phyloP scores from a whole-genome alignment of 2,329 filamentous ascomycete genomes.

The Fusarium floridanum region DNA sequence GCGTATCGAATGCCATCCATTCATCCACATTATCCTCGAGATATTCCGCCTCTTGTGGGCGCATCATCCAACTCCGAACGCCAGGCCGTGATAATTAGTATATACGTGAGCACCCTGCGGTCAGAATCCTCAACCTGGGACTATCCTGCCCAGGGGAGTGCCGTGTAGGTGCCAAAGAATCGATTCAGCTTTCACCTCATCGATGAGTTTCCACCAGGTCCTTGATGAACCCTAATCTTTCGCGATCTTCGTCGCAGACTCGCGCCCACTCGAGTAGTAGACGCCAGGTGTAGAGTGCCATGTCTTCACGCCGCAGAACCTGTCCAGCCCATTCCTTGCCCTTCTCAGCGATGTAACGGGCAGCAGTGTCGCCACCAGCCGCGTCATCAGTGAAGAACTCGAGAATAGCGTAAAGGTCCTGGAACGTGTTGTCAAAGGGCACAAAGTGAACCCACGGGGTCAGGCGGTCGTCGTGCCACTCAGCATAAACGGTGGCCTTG shows the following conservation, averaged over 20 bases:
- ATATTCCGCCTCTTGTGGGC: slow-evolving; percentile 10
- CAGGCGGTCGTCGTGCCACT: slow-evolving; percentile 81
- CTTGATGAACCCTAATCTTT: slow-evolving; percentile 58
- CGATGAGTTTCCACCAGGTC: slow-evolving; percentile 52
- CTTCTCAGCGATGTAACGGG: slow-evolving; percentile 68
- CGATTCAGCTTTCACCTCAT: slow-evolving; percentile 6
- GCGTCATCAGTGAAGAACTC: slow-evolving; percentile 73
- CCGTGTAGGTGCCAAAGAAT: slow-evolving; percentile 27
- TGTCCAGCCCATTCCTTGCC: slow-evolving; percentile 72
- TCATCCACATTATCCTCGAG: slow-evolving; percentile 27
- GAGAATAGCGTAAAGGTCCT: slow-evolving; percentile 74
- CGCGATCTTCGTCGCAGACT: slow-evolving; percentile 60
- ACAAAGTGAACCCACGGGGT: slow-evolving; percentile 80
- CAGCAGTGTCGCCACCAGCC: slow-evolving; percentile 64
- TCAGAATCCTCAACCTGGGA: neutral
- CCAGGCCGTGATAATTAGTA: slow-evolving; percentile 45
- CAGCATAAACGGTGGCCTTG: slow-evolving; percentile 78
- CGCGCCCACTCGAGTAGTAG: slow-evolving; percentile 70
- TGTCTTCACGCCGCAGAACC: slow-evolving; percentile 74
- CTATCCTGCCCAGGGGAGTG: slow-evolving; percentile 4
- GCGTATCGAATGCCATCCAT: slow-evolving; percentile 20
- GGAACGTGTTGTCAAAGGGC: slow-evolving; percentile 76
- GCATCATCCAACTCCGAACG: slow-evolving; percentile 40
- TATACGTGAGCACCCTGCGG: slow-evolving; percentile 28
- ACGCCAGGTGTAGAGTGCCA: slow-evolving; percentile 74